Evolutionary conservation across 1,284 basidiomycete genomes (phyloP).

Genomic region (Rhodotorula sp.): DNA sequence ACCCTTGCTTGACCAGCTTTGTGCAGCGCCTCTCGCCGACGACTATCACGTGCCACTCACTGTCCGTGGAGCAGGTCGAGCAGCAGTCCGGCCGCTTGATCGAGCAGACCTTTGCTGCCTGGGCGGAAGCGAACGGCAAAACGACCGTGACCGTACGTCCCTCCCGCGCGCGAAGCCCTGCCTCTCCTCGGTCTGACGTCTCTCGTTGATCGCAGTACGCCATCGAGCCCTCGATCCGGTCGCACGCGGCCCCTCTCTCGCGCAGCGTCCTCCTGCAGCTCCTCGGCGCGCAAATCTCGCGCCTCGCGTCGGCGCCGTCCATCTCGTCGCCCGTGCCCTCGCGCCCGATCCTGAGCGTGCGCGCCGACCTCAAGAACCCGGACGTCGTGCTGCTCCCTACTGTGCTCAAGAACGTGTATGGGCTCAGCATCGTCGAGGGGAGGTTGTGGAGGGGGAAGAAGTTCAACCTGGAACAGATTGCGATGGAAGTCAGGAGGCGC

Average conservation of each 20-base stretch:
- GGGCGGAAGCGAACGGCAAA: constrained; percentile 17
- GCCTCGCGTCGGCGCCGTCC: constrained; percentile 22
- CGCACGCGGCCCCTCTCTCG: constrained; percentile 31
- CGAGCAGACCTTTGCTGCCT: constrained; percentile 26
- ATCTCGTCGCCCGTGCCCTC: constrained; percentile 17
- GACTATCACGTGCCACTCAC: constrained; percentile 25
- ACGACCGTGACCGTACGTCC: constrained; percentile 25
- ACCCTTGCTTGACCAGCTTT: neutral
- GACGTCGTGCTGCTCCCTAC: constrained; percentile 39
- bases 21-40: constrained; percentile 28
- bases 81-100: constrained; percentile 9
- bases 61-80: constrained; percentile 27
- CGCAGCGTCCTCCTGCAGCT: constrained; percentile 27
- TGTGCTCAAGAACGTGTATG: constrained; percentile 35
- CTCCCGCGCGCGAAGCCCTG: neutral
- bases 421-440: constrained; percentile 36
- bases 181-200: neutral
- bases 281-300: constrained; percentile 19
- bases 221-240: constrained; percentile 40
- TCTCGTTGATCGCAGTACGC: constrained; percentile 14
- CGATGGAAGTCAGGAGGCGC: constrained; percentile 19
- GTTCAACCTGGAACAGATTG: constrained; percentile 37
- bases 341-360: constrained; percentile 16
- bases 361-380: constrained; percentile 35
- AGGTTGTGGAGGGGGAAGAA: constrained; percentile 35